These are phyloP conservation scores for Simplicillium sp. DNA, from an alignment of 2,329 filamentous ascomycete species.

Conservation along the genomic window DNA sequence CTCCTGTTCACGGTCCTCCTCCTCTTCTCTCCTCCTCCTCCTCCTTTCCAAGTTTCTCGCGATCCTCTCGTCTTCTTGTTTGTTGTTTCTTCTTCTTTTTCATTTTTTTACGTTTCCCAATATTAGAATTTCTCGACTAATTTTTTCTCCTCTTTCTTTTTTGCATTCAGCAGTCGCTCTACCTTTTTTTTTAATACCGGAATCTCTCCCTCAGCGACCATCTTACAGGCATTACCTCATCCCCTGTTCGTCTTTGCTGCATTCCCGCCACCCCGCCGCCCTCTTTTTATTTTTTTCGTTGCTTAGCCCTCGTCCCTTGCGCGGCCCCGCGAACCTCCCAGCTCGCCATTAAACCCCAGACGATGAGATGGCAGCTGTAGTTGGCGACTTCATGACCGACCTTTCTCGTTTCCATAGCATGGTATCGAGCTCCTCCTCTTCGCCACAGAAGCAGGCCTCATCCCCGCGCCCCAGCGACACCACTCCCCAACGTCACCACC, in stretches of 20 bases:
- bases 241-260: too few relatives aligned
- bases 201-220: too few relatives aligned
- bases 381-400: conserved; percentile 66
- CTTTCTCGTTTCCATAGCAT: conserved; percentile 58
- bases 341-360: conserved; percentile 3
- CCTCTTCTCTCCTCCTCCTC: not conserved
- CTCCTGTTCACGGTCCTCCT: not conserved
- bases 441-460: conserved; percentile 34
- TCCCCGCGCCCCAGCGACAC: conserved; percentile 15
- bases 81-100: too few relatives aligned
- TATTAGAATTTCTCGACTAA: too few relatives aligned
- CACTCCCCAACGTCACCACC: conserved; percentile 18
- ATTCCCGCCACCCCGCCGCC: too few relatives aligned
- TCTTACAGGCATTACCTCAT: too few relatives aligned
- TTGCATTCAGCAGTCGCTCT: too few relatives aligned
- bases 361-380: conserved; percentile 53
- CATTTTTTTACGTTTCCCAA: too few relatives aligned
- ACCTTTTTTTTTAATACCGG: too few relatives aligned
- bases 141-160: too few relatives aligned
- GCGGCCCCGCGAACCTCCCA: too few relatives aligned
- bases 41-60: not conserved
- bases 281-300: not conserved
- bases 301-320: not conserved
- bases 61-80: too few relatives aligned
- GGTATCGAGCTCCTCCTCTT: conserved; percentile 39